Percentiles rank a stretch among this genome's conserved stretches.
Evolutionary conservation across 2,329 filamentous ascomycete species (phyloP).

Genomic region (Aureobasidium uvarum): DNA sequence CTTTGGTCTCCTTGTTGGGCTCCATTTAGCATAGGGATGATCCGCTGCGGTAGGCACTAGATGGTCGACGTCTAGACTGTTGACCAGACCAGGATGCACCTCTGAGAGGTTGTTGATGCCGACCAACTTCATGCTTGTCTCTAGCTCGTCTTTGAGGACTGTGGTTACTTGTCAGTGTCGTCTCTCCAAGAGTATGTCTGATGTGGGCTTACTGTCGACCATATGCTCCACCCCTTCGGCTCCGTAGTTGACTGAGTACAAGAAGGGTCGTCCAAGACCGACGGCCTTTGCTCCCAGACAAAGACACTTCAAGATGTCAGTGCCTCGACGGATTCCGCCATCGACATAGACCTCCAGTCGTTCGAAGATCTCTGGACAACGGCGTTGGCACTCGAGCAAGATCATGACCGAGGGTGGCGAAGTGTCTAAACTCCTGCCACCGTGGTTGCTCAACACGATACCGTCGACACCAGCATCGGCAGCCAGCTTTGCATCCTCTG

Average conservation of each 20-base stretch:
- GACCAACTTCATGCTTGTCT: constrained; percentile 63
- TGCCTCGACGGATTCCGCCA: constrained; percentile 63
- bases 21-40: constrained; percentile 28
- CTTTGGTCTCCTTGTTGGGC: constrained; percentile 2
- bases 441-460: constrained; percentile 53
- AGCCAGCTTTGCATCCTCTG: constrained; percentile 45
- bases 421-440: constrained; percentile 53
- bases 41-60: constrained; percentile 42
- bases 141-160: constrained; percentile 56
- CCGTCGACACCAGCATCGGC: constrained; percentile 46
- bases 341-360: constrained; percentile 63
- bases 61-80: constrained; percentile 54
- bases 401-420: constrained; percentile 57
- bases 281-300: constrained; percentile 63
- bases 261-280: constrained; percentile 60
- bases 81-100: constrained; percentile 61
- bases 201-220: constrained; percentile 20
- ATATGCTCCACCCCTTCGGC: constrained; percentile 50
- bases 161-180: constrained; percentile 1
- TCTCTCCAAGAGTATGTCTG: neutral
- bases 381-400: constrained; percentile 61
- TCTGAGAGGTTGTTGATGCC: constrained; percentile 62
- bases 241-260: constrained; percentile 63
- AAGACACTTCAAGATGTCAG: constrained; percentile 66
- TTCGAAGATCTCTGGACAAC: constrained; percentile 60